Percentiles rank a stretch among this genome's conserved stretches.
These are phyloP conservation scores for Phytophthora aleatoria DNA, from an alignment of 352 stramenopile species.

Conservation along the genomic window DNA sequence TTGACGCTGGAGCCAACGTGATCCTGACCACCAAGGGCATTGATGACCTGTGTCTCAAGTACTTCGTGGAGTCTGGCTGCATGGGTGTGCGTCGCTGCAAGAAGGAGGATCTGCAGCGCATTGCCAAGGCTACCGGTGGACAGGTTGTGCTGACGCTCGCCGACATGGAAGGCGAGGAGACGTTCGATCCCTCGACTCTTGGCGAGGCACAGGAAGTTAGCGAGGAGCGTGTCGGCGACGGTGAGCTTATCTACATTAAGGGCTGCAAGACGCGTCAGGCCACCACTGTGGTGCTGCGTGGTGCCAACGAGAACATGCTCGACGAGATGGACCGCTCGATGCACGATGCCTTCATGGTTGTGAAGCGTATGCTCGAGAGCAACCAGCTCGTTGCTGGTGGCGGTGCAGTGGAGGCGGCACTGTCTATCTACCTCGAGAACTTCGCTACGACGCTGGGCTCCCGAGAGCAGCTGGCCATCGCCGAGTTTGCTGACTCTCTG, in stretches of 20 bases:
- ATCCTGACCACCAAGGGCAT: conserved; percentile 99
- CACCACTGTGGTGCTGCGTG: conserved; percentile 97
- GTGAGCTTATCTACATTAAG: conserved; percentile 99
- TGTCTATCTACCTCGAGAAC: conserved; percentile 98
- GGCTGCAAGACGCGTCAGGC: conserved; percentile 93
- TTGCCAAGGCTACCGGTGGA: conserved; percentile 98
- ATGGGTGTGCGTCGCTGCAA: conserved; percentile 97
- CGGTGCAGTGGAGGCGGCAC: conserved; percentile 96
- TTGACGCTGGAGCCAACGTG: conserved; percentile 97
- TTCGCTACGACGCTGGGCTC: conserved; percentile 97
- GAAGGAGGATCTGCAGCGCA: conserved; percentile 98
- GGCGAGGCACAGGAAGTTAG: conserved; percentile 93
- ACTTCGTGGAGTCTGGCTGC: conserved; percentile 98
- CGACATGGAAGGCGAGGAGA: conserved; percentile 98
- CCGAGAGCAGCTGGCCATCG: conserved; percentile 98
- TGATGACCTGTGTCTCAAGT: conserved; percentile 99
- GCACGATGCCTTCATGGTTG: conserved; percentile 99
- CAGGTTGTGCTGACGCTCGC: conserved; percentile 97
- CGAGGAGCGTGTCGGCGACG: conserved; percentile 98
- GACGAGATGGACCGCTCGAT: conserved; percentile 99
- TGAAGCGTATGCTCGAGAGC: conserved; percentile 99
- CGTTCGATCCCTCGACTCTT: conserved; percentile 94
- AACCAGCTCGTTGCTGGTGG: conserved; percentile 98
- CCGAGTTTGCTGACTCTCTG: conserved; percentile 98
- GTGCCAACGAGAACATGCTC: conserved; percentile 99